Base-by-base conservation (phyloP, 371 early-diverging fungal genomes). In the Sporodiniella umbellata region DNA sequence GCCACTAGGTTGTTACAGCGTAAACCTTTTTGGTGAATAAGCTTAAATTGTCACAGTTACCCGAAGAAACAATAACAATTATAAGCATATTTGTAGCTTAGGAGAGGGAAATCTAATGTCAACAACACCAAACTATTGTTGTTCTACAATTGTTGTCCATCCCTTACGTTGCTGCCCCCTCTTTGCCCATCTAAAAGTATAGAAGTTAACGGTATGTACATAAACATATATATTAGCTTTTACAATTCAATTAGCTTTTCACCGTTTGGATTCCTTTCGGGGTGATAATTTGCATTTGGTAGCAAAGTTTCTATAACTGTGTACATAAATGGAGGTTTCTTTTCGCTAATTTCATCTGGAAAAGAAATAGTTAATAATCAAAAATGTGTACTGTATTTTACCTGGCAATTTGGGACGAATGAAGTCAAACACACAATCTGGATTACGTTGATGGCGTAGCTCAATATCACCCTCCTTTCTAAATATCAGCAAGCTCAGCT, bases 391-490 rank as follows among this genome's bases (percentile, higher is more conserved):
- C n/a, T n/a, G n/a, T n/a, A n/a, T 46, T 4, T 60, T 60, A 75
- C 79, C 78, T 42, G 68, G 57, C 25, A 61, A 50, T 25, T 28
- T 48, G 0, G 95, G 95, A 60, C 89, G 90, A 39, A 91, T 66
- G 75, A 86, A 93, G 57, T 96, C 96, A 77, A 96, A 93, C 45
- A 93, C 81, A 60, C 90, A 92, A 63, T 96, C 96, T 10, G 96
- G 88, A 61, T 86, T 93, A 35, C 95, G 81, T 61, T 96, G 96
- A 70, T 96, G 94, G 30, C 94, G 69, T 40, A 96, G 70, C 43
- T 95, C 95, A 42, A 93, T 68, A 11, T 90, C 88, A 17, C 89
- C 91, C 44, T 81, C 88, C 72, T 86, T 88, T 66, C 94, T 79
- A 68, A 96, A 94, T 30, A 96, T 90, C 28, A 94, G 60, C n/a